Base-by-base conservation (phyloP, 441 rosid species). In the Dalechampia spathulata region DNA sequence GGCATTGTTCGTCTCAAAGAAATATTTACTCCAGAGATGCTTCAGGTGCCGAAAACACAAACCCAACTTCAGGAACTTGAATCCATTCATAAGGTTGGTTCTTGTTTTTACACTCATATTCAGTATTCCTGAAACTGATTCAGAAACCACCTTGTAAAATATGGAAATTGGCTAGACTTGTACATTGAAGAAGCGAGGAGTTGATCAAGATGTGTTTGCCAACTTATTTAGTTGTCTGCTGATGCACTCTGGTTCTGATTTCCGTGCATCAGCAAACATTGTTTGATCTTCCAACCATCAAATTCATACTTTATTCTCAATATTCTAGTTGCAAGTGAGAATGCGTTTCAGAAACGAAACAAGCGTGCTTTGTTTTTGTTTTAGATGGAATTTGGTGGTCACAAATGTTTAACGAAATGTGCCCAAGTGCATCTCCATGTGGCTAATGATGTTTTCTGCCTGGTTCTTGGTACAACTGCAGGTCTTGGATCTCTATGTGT, bases 401-500 rank as follows among this genome's bases (percentile, higher is more conserved):
- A 13, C 12, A 12, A 4, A 22, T 14, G 27, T 9, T 37, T 52
- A 34, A n/a, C n/a, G n/a, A 41, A 30, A 22, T 11, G 19, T 2
- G 20, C 39, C 42, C 39, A n/a, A 10, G 16, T 58, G 38, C 49
- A 21, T 42, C 30, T 40, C 37, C 36, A 21, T 25, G 15, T 17
- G 49, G 40, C 1, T 25, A 38, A 16, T 17, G 25, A 7, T 13
- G 13, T 22, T 2, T 36, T 27, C 7, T 40, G 11, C 26, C 41
- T 52, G 22, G 56, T 60, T 41, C 34, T 60, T 54, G 60, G 19
- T 21, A 10, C 58, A 49, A 67, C 15, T 39, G 21, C 74, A 92
- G 95, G 98, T 86, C 34, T 71, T 91, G 67, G 95, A 88, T 72
- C 79, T 91, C 50, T 88, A 91, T 45, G 89, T 88, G 39, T 91